Base-by-base conservation (phyloP, 192 early-diverging fungal genomes). In the Entomortierella chlamydospora region DNA sequence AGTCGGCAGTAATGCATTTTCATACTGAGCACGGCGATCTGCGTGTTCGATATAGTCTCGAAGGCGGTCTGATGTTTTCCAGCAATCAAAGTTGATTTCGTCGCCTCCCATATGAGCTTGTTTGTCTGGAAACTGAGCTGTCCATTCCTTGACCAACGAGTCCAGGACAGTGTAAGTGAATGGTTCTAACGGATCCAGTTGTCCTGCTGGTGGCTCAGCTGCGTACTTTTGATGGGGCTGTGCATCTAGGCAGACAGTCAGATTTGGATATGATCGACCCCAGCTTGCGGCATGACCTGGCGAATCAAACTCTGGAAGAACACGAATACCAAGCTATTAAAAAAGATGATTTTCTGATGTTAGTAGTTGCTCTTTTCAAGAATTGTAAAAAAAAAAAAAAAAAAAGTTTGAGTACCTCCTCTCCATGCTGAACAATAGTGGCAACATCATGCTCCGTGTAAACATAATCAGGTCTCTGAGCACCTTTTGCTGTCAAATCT, bases 221-320 rank as follows among this genome's bases (percentile, higher is more conserved):
- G 68, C 61, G 42, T 79, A 79, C 4, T 0, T 20, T 0, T 17
- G 2, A 49, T 73, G 68, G 2, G 90, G 90, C 57, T 87, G 87
- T 45, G 65, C 67, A 68, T 89, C 89, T 47, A 82, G 42, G 47
- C 87, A 93, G 64, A 82, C 83, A 34, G 87, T 86, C 15, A 90
- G 60, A 28, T 87, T 82, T 0, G 87, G 89, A 41, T 78, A 82
- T 39, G 84, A 70, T 54, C 84, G 58, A n/a, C 68, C 72, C 73
- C 73, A 76, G 28, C 68, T 70, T 0, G 72, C 83, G 17, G 88
- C 90, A 71, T 97, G 96, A 0, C 92, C 95, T 15, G 96, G 96
- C 73, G 96, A 90, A 81, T 98, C 96, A 66, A 96, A 93, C 80
- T 98, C 96, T 18, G 96, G 96, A 53, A 98, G 90, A 4, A 98